Evolutionary conservation across 139 green algal genomes (phyloP), one percentile per base, ranked within the genome.

Genomic region (Deuterostichococcus epilithicus): DNA sequence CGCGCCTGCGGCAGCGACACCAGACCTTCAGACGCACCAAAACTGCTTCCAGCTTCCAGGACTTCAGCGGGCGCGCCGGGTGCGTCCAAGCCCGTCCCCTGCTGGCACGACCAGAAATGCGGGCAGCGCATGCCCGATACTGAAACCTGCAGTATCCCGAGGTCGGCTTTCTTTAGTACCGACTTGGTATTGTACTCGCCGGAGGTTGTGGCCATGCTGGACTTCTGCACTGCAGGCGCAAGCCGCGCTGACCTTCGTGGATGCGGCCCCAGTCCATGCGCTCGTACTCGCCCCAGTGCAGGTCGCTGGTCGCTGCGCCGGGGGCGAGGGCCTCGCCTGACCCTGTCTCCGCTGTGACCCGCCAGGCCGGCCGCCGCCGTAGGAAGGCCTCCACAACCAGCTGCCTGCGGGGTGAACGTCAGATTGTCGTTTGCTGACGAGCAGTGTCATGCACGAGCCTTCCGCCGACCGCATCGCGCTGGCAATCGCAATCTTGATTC

Each of bases 231-330:
- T n/a, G n/a, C n/a, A n/a, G n/a, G 63, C 34, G 52, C 13, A n/a
- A 5, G 3, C 3, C 13, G 5, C 18, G 52, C 32, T 36, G 26
- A 80, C 79, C 80, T 60, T 42, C 36, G 63, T 81, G 71, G 34
- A 85, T 72, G 1, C 32, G 22, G 15, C 74, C 60, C 83, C 83
- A 87, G 45, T 83, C 67, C 3, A 87, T 80, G 68, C 79, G 42
- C 72, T 87, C 83, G 38, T 87, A 87, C 45, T 87, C 83, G 2
- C 73, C 79, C 83, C 83, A 87, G 28, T 73, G 52, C 37, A 85
- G 66, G 25, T 71, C 15, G 70, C 47, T 66, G 70, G 35, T 66
- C 3, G 35, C 26, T 25, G 25, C 25, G 18, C 22, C 63, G 20
- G 36, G 0, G 1, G 20, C 4, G 8, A 8, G 66, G 23, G 28